Evolutionary conservation across 331 rosid species (phyloP).

Genomic region (Spiraea crenata): DNA sequence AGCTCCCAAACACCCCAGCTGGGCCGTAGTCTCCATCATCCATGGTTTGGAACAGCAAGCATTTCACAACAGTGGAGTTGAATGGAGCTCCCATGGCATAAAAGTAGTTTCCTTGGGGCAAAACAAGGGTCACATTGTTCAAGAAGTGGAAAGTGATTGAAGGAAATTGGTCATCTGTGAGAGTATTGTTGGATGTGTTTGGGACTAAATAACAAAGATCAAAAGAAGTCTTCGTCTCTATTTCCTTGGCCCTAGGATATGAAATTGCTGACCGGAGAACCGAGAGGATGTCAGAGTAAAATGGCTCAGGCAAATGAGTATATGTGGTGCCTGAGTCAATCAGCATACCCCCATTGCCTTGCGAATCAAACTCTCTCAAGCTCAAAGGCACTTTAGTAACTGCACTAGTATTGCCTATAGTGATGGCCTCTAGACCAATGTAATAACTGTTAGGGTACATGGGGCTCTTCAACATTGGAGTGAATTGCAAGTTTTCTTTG

Average conservation of each 20-base stretch:
- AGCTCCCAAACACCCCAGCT: conserved; percentile 56
- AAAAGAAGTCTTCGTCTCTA: conserved; percentile 38
- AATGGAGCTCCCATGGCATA: conserved; percentile 54
- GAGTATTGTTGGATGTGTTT: not conserved
- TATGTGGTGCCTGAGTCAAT: conserved; percentile 60
- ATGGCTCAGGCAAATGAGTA: conserved; percentile 52
- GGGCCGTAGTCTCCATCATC: conserved; percentile 42
- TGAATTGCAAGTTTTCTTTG: conserved; percentile 36
- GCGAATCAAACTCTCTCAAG: conserved; percentile 46
- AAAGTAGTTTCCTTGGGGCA: conserved; percentile 42
- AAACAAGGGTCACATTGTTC: conserved; percentile 39
- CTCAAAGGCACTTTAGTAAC: conserved; percentile 25
- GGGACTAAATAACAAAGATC: conserved; percentile 53
- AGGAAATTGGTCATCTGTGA: conserved; percentile 26
- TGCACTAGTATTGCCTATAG: conserved; percentile 25
- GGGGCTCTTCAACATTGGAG: conserved; percentile 50
- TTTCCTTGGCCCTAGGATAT: conserved; percentile 44
- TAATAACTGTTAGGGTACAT: conserved; percentile 47
- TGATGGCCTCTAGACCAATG: conserved; percentile 46
- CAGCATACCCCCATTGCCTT: conserved; percentile 54
- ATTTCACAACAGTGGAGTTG: conserved; percentile 45
- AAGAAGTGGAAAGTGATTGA: conserved; percentile 43
- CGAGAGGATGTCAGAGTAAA: conserved; percentile 45
- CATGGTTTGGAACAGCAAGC: conserved; percentile 49
- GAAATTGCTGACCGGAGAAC: conserved; percentile 27